phyloP scores from a whole-genome alignment of 345 rosid species.

The Pistacia atlantica region DNA sequence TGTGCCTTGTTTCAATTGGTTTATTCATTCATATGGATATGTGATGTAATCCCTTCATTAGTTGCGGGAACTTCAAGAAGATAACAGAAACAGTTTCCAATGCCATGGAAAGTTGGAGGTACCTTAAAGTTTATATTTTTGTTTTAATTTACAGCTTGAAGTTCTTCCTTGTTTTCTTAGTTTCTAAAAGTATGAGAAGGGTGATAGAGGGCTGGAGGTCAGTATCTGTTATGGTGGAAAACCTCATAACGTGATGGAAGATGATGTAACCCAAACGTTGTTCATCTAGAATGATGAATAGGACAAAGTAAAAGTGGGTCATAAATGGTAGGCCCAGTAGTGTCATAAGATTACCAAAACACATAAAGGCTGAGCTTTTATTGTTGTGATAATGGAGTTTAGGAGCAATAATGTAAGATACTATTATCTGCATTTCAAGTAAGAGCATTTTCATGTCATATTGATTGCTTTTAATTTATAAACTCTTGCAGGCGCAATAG shows the following conservation, averaged over 20 bases:
- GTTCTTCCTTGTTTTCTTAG: too few species aligned
- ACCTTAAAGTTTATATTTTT: neutral
- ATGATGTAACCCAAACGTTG: conserved; percentile 16
- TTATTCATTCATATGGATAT: neutral
- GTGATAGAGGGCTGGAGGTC: neutral
- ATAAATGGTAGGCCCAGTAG: conserved; percentile 19
- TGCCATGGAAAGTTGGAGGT: conserved; percentile 1
- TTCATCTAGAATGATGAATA: conserved; percentile 13
- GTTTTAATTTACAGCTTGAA: neutral
- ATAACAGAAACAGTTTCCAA: neutral
- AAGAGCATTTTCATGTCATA: neutral
- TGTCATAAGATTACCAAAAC: neutral
- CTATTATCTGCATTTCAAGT: neutral
- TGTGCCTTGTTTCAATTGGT: too few species aligned
- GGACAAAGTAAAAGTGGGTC: conserved; percentile 26
- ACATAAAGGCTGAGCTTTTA: conserved; percentile 5
- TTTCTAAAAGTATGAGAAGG: neutral
- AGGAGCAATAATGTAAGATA: conserved; percentile 7
- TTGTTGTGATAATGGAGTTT: neutral
- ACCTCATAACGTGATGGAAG: conserved; percentile 12
- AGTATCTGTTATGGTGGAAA: conserved; percentile 1
- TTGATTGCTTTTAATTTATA: neutral
- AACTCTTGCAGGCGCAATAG: neutral
- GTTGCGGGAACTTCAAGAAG: neutral
- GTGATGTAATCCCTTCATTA: conserved; percentile 8